Evolutionary conservation across 495 filamentous ascomycete species (phyloP).

Genomic region (Oleoguttula mirabilis): DNA sequence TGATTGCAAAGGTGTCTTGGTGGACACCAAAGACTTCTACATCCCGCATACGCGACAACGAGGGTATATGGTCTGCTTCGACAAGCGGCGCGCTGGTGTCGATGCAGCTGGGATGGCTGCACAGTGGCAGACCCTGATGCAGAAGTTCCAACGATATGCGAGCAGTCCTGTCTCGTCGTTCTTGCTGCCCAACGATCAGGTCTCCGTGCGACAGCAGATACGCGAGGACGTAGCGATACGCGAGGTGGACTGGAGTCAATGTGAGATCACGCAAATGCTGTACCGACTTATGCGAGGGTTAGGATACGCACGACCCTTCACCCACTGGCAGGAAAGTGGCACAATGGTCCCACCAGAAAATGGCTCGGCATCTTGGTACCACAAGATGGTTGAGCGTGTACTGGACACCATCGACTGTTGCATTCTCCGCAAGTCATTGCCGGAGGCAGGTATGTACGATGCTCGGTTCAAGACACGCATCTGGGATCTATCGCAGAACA

Average conservation of each 20-base stretch:
- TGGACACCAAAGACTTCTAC: slow-evolving; percentile 69
- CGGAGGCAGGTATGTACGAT: slow-evolving; percentile 37
- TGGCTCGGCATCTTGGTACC: slow-evolving; percentile 39
- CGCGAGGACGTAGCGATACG: slow-evolving; percentile 16
- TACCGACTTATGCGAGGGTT: slow-evolving; percentile 37
- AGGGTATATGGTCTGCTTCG: slow-evolving; percentile 58
- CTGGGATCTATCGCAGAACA: slow-evolving; percentile 65
- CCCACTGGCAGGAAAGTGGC: slow-evolving; percentile 43
- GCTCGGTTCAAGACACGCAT: slow-evolving; percentile 51
- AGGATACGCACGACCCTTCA: slow-evolving; percentile 43
- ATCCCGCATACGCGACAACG: slow-evolving; percentile 67
- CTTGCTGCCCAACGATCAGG: slow-evolving; percentile 43
- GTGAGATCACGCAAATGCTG: slow-evolving; percentile 43
- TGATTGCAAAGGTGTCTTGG: slow-evolving; percentile 28
- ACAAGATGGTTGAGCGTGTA: slow-evolving; percentile 42
- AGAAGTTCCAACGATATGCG: slow-evolving; percentile 41
- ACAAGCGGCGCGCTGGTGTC: slow-evolving; percentile 29
- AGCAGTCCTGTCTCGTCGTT: slow-evolving; percentile 55
- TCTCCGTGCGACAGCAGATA: slow-evolving; percentile 32
- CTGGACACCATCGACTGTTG: slow-evolving; percentile 58
- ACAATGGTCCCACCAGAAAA: slow-evolving; percentile 43
- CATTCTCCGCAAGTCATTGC: slow-evolving; percentile 35
- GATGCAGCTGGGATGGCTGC: slow-evolving; percentile 13
- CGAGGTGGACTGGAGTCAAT: slow-evolving; percentile 44
- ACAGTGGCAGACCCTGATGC: slow-evolving; percentile 33